Base-by-base conservation (phyloP, 1,139 yeast genomes). In the Tardiomyces depauwii region DNA sequence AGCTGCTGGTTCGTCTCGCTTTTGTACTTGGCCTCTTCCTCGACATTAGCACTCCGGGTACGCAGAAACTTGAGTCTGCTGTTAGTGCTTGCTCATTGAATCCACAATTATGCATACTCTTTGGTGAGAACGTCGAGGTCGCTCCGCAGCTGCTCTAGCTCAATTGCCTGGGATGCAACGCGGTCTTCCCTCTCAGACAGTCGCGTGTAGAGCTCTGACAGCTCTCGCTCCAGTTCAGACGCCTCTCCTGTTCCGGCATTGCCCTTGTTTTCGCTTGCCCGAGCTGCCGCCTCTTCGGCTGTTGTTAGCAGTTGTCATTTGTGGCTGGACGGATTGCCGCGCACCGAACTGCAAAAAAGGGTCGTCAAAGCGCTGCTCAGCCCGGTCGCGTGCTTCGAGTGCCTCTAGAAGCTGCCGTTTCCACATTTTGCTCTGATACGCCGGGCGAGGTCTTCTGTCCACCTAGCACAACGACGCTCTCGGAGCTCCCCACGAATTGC, bases 1-100 rank as follows among this genome's bases (percentile, higher is more conserved):
- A 82, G 66, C 14, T 73, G 65, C 53, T 81, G 87, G 21, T 79
- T 70, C 13, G 79, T 73, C 51, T 74, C 73, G 45, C 61, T 49
- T 44, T 57, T 54, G 19, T n/a, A n/a, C 39, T n/a, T 14, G 10
- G 39, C 19, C 21, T 36, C 39, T 16, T 36, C 39, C 14, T 30
- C 36, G 16, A 30, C 36, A 14, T 14, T 30, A 5, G 36, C 36
- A 30, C 36, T 30, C 10, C 36, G 36, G 4, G 36, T 30, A 3
- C 36, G 36, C 5, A 30, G 36, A 14, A 30, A 30, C 16, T 30
- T 30, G 3, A 30, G 16, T 10, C 36, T 30, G 36, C 36, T 30
- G 36, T 30, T 30, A 30, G 36, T 21, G 25, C 5, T 11, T 5
- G 36, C 10, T 30, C 10, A 5, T 5, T 5, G 36, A 30, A 30